A percentile compares a stretch with the other conserved stretches of the same genome.
Conservation (phyloP, 179 eudicot species). For the Monotropa hypopitys region DNA sequence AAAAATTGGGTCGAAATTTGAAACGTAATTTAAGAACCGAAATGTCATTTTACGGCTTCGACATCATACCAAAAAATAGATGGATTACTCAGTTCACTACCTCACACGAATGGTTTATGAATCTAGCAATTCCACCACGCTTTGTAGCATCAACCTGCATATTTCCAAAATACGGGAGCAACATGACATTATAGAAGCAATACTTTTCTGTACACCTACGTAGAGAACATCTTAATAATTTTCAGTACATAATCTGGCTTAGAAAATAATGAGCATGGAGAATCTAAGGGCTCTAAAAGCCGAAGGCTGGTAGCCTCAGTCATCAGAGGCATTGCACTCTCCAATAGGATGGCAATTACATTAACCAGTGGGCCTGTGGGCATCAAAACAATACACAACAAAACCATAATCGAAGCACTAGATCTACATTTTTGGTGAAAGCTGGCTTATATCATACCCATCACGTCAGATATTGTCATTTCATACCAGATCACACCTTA, state of each 20-base stretch:
- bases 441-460: neutral
- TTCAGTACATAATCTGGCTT: neutral
- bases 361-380: neutral
- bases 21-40: neutral
- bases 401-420: neutral
- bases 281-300: neutral
- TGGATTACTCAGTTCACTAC: conserved; percentile 25
- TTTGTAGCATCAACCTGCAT: conserved; percentile 97
- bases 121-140: conserved; percentile 98
- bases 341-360: neutral
- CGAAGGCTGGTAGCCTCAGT: neutral
- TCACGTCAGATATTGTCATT: no score
- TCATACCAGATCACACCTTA: neutral
- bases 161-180: neutral
- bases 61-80: neutral
- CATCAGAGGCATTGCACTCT: neutral
- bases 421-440: neutral
- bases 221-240: neutral
- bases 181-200: neutral
- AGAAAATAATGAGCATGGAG: neutral
- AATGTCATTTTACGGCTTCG: neutral
- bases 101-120: conserved; percentile 98
- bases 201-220: neutral
- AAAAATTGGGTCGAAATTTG: neutral
- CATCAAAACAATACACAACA: neutral